A percentile compares a stretch with the other conserved stretches of the same genome.
Evolutionary conservation across 352 stramenopile species (phyloP).

Genomic region (Phytophthora vignae): DNA sequence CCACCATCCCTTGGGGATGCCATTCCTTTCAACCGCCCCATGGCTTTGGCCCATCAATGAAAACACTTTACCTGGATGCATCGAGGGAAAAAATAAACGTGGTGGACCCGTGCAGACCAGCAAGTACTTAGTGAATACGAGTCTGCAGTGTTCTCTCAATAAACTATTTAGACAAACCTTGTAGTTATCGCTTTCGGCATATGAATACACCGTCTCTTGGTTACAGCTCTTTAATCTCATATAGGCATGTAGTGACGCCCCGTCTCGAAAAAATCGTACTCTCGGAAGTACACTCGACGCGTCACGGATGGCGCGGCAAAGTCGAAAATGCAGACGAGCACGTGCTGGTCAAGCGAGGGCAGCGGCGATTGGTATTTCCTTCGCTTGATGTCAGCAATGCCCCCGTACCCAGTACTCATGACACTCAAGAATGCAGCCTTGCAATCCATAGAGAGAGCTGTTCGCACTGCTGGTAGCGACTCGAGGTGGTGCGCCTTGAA

Average conservation of each 20-base stretch:
- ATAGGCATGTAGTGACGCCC: conserved; percentile 25
- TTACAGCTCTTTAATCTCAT: conserved; percentile 3
- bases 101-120: too few relatives aligned
- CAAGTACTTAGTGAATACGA: too few relatives aligned
- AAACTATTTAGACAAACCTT: too few relatives aligned
- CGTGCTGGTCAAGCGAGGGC: conserved; percentile 27
- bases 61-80: too few relatives aligned
- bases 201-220: too few relatives aligned
- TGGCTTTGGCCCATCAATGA: too few relatives aligned
- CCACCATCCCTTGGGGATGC: too few relatives aligned
- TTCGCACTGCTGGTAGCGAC: conserved; percentile 12
- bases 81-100: too few relatives aligned
- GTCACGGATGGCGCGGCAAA: conserved; percentile 26
- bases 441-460: conserved; percentile 11
- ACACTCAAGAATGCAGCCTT: conserved; percentile 37
- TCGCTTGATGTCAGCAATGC: conserved; percentile 20
- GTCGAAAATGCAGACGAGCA: conserved; percentile 29
- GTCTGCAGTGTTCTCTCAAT: too few relatives aligned
- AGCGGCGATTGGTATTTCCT: conserved; percentile 10
- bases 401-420: conserved; percentile 3
- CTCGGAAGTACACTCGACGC: conserved; percentile 35
- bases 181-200: too few relatives aligned
- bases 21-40: too few relatives aligned
- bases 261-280: conserved; percentile 30
- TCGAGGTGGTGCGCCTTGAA: conserved; percentile 35